phyloP scores from a whole-genome alignment of 148 eudicot species.

The Camellia japonica region DNA sequence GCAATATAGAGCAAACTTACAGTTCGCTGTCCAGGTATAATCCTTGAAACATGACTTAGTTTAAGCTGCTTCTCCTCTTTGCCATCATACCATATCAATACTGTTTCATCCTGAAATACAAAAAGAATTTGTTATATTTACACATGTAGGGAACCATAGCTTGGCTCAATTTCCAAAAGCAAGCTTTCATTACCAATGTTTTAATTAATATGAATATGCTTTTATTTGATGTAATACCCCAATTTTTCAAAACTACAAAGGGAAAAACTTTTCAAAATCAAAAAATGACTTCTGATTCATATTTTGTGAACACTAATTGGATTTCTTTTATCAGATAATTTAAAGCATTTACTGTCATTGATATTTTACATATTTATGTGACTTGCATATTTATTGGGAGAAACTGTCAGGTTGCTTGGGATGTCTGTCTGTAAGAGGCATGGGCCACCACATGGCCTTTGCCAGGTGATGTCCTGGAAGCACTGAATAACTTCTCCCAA shows the following conservation, averaged over 20 bases:
- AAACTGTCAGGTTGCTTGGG: too few relatives aligned
- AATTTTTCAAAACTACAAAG: too few relatives aligned
- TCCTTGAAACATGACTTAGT: constrained; percentile 61
- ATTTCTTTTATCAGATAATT: too few relatives aligned
- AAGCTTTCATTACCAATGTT: background rate
- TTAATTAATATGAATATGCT: background rate
- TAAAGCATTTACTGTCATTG: too few relatives aligned
- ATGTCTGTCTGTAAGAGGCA: too few relatives aligned
- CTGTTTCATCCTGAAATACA: constrained; percentile 61
- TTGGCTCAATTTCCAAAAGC: background rate
- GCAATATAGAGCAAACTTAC: constrained; percentile 34
- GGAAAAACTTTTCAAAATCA: too few relatives aligned
- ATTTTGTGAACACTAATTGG: too few relatives aligned
- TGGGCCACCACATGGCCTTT: background rate
- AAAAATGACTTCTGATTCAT: too few relatives aligned
- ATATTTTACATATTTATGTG: too few relatives aligned
- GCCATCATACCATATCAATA: constrained; percentile 63
- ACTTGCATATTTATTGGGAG: too few relatives aligned
- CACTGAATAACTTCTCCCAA: background rate
- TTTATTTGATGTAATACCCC: background rate
- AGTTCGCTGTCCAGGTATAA: constrained; percentile 82
- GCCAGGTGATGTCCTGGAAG: too few relatives aligned
- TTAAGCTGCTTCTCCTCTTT: constrained; percentile 65
- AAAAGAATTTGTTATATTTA: background rate
- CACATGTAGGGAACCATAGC: background rate